Evolutionary conservation across 129 eudicot species (phyloP).

Genomic region (Glebionis coronaria): DNA sequence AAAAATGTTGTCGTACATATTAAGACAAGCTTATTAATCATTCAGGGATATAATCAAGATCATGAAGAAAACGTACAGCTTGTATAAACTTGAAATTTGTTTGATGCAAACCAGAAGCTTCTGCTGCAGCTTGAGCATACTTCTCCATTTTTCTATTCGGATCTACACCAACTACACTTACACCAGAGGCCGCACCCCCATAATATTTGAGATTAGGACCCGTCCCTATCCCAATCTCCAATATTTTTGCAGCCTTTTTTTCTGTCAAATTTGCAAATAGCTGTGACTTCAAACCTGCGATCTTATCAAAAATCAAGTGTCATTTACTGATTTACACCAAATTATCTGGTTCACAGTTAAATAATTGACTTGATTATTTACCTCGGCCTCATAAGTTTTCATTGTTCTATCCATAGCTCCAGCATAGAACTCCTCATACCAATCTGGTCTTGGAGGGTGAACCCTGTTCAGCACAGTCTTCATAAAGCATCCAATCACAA

Average conservation of each 20-base stretch:
- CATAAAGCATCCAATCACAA: slow-evolving; percentile 15
- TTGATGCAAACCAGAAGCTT: slow-evolving; percentile 49
- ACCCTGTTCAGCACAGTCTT: slow-evolving; percentile 65
- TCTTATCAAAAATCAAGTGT: slow-evolving; percentile 41
- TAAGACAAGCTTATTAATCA: neutral
- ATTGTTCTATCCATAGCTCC: slow-evolving; percentile 51
- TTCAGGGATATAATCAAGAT: neutral
- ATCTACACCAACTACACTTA: slow-evolving; percentile 65
- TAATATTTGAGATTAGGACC: slow-evolving; percentile 91
- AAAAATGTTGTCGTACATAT: neutral
- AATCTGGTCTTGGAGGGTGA: slow-evolving; percentile 90
- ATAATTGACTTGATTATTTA: slow-evolving; percentile 24
- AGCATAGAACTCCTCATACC: slow-evolving; percentile 96
- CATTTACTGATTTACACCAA: slow-evolving; percentile 4
- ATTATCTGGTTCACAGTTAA: neutral
- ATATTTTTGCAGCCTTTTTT: slow-evolving; percentile 41
- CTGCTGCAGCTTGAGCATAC: slow-evolving; percentile 71
- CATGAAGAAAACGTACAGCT: slow-evolving; percentile 45
- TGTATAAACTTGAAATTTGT: slow-evolving; percentile 60
- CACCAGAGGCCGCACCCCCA: slow-evolving; percentile 32
- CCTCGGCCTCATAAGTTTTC: slow-evolving; percentile 85
- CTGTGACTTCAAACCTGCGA: slow-evolving; percentile 77
- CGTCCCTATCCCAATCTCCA: slow-evolving; percentile 91
- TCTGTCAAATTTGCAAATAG: slow-evolving; percentile 62
- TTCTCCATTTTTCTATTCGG: slow-evolving; percentile 88